These are phyloP conservation scores for Ceratorhiza oryzae-sativae DNA, from an alignment of 1,284 basidiomycete species.

Conservation along the genomic window DNA sequence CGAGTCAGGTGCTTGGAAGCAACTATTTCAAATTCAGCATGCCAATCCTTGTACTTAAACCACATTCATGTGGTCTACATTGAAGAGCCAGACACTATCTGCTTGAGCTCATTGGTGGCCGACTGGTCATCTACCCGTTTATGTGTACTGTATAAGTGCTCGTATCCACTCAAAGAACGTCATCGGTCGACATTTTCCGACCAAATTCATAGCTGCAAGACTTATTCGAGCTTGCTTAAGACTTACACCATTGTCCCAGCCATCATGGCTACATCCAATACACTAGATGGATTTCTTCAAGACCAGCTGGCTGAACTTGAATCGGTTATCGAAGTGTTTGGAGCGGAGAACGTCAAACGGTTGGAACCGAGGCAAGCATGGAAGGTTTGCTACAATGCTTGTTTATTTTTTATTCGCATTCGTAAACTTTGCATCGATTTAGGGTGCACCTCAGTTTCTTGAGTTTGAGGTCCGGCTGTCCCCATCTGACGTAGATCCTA, in stretches of 20 bases:
- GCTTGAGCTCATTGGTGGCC: slow-evolving; percentile 12
- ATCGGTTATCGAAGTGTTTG: slow-evolving; percentile 35
- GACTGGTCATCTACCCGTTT: too few relatives aligned
- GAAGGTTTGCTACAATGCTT: slow-evolving; percentile 9
- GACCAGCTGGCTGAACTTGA: slow-evolving; percentile 28
- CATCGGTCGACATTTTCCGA: background rate
- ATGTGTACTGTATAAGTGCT: too few relatives aligned
- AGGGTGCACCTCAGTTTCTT: slow-evolving; percentile 33
- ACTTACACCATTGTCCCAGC: background rate
- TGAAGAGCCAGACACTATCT: slow-evolving; percentile 1
- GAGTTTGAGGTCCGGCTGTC: slow-evolving; percentile 22
- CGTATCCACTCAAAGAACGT: too few relatives aligned
- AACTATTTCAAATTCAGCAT: slow-evolving; percentile 8
- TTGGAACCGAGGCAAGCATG: slow-evolving; percentile 28
- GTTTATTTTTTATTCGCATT: background rate
- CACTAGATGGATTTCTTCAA: background rate
- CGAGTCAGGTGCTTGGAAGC: slow-evolving; percentile 26
- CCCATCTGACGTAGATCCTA: slow-evolving; percentile 6
- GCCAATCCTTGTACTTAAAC: slow-evolving; percentile 12
- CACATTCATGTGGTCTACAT: background rate
- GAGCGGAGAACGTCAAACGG: slow-evolving; percentile 31
- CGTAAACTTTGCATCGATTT: background rate
- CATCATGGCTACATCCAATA: slow-evolving; percentile 5
- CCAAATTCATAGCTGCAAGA: background rate
- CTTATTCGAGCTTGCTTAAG: background rate